These are phyloP conservation scores for Capronia coronata DNA, from an alignment of 2,329 filamentous ascomycete species.

Conservation along the genomic window DNA sequence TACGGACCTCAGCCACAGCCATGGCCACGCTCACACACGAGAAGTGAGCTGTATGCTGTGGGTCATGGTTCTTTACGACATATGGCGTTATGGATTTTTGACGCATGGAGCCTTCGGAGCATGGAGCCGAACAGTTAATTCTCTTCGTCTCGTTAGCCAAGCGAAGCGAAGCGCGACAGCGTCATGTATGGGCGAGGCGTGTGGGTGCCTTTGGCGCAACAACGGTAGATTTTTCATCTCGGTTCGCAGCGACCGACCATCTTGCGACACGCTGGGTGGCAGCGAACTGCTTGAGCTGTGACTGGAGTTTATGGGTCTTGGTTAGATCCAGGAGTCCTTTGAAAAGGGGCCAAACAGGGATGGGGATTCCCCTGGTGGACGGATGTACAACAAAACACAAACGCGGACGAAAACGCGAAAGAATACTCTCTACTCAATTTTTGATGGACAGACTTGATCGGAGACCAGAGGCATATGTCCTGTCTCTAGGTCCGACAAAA, in stretches of 20 bases:
- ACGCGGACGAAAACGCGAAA: no score
- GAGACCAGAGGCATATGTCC: neutral
- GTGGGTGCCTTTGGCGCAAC: neutral
- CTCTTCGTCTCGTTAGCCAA: no score
- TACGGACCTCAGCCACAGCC: constrained; percentile 6
- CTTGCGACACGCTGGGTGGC: constrained; percentile 15
- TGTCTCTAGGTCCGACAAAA: no score
- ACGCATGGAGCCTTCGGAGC: constrained; percentile 1
- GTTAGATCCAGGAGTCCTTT: neutral
- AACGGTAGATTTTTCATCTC: no score
- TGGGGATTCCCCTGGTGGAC: neutral
- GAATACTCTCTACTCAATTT: constrained; percentile 20
- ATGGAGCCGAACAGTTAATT: no score
- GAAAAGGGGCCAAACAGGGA: neutral
- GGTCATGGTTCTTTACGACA: constrained; percentile 6
- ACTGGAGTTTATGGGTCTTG: no score
- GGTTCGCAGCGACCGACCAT: no score
- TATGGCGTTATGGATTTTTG: constrained; percentile 7
- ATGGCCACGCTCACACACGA: no score
- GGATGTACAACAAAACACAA: constrained; percentile 25
- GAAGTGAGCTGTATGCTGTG: neutral
- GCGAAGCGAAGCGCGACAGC: constrained; percentile 9
- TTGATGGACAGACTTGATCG: constrained; percentile 20
- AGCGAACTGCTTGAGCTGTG: constrained; percentile 2
- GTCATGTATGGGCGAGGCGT: constrained; percentile 6